Base-by-base conservation (phyloP, 208 protist species). In the Crithidia bombi region DNA sequence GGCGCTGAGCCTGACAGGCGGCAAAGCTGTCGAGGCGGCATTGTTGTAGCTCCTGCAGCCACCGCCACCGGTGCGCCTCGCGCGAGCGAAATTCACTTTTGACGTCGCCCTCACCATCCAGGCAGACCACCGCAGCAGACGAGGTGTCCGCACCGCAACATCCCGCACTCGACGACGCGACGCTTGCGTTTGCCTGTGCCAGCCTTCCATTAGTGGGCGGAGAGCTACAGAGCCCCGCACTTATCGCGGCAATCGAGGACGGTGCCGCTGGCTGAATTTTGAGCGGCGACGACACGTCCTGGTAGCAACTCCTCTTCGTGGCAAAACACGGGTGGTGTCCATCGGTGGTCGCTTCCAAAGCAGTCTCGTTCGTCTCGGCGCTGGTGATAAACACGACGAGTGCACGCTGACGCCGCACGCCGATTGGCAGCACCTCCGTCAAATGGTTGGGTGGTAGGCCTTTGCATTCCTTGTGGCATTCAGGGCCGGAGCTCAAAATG, bases 1-100 rank as follows among this genome's bases (percentile, higher is more conserved):
- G 84, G 19, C 82, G 78, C 68, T 96, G 87, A 47, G 75, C 79
- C 63, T 63, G 74, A 46, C 86, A 86, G 15, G 92, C 82, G 12
- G 73, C 61, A n/a, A 85, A 62, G 9, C 87, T 78, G n/a, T 79
- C 69, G 30, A 72, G 46, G 19, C 85, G 81, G 56, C 78, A 92
- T 21, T 62, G 52, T 35, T 69, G 75, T 52, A 96, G 47, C 49
- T 84, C 69, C 55, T 83, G 59, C 57, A 96, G 58, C 47, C 88
- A 78, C 30, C 62, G 43, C 59, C 73, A 83, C 47, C 84, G 57
- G 25, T 69, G 72, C 32, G n/a, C 39, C 57, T 89, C 82, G 17
- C 86, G 84, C 1, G 57, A 11, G 5, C 75, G 65, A 0, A 73
- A 79, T 33, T 78, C 57, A 25, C 51, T 44, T 52, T 69, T 70